Evolutionary conservation across 202 grass and related monocot genomes (phyloP).

Genomic region (Cymbopogon flexuosus): DNA sequence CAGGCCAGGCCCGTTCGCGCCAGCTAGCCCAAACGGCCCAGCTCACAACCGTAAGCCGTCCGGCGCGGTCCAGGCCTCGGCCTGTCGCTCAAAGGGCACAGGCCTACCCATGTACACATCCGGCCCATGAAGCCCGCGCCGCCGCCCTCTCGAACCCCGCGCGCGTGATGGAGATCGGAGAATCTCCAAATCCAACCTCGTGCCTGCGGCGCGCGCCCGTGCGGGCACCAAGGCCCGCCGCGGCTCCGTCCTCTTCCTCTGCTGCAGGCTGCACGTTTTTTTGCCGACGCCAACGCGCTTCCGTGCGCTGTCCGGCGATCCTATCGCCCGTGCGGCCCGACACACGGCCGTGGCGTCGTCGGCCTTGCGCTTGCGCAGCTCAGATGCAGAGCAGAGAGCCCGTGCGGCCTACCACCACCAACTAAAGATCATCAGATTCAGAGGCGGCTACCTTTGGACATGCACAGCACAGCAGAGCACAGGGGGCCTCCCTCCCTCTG

Average conservation of each 20-base stretch:
- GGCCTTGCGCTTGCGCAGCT: not conserved
- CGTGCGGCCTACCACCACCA: constrained; percentile 31
- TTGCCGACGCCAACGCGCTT: not conserved
- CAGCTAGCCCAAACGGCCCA: not conserved
- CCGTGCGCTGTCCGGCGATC: not conserved
- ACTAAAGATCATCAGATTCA: not conserved
- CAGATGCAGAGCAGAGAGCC: not conserved
- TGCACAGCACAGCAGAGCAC: not conserved
- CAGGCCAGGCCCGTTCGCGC: not conserved
- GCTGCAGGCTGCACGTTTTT: not conserved
- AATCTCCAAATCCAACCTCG: not conserved
- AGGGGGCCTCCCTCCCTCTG: not conserved
- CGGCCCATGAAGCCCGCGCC: not conserved
- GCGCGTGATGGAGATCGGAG: not conserved
- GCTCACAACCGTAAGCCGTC: too few species aligned
- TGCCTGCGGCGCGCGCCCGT: not conserved
- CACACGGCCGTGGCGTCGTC: constrained; percentile 19
- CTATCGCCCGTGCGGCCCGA: not conserved
- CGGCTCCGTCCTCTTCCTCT: not conserved
- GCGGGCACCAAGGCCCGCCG: not conserved
- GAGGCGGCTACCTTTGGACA: constrained; percentile 19
- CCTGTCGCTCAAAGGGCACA: not conserved
- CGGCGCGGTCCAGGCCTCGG: not conserved
- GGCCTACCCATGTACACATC: not conserved
- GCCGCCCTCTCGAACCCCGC: not conserved